Base-by-base conservation (phyloP, 1,284 basidiomycete species). In the Malassezia restricta region DNA sequence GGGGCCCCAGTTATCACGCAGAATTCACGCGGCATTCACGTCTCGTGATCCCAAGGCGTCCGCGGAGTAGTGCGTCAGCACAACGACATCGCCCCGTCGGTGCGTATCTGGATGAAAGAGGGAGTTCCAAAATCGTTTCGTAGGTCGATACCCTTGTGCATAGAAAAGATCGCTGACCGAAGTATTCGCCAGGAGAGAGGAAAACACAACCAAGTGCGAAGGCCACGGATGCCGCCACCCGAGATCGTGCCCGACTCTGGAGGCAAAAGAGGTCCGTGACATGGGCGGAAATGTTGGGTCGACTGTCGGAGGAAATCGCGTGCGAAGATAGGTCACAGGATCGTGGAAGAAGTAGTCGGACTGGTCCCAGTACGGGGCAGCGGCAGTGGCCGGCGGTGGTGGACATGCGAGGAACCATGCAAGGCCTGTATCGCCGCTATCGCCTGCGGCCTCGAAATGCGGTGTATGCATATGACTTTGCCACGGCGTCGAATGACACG, bases 401-500 rank as follows among this genome's bases (percentile, higher is more conserved):
- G 56, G 59, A 20, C 66, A 68, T 12, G 56, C 47, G 37, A 68
- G 51, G 43, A 66, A 66, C 66, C 66, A 68, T 30, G 51, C 48
- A 27, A 24, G 42, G 6, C 54, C 54, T 1, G 14, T 28, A 40
- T 59, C 53, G 30, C 57, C 57, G 24, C 59, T 60, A 6, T 49
- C 44, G 27, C 54, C 41, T 17, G 49, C 56, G 17, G 53, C 56
- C 8, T 55, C 47, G 14, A 51, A 17, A 6, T 8, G 9, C 6
- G 32, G 33, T 5, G 35, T 8, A 68, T 98, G 92, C 17, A 98
- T 74, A 74, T 90, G 85, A 5, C 88, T 83, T 66, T 89, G 85
- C 78, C 89, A 92, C 3, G 92, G 92, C 0, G 86, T 89, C n/a
- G 89, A 94, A 75, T 99, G 94, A 63, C 94, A 99, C 3, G 94